Evolutionary conservation across 352 stramenopile genomes (phyloP), one percentile per base, ranked within the genome.

Genomic region (Phytophthora macrochlamydospora): DNA sequence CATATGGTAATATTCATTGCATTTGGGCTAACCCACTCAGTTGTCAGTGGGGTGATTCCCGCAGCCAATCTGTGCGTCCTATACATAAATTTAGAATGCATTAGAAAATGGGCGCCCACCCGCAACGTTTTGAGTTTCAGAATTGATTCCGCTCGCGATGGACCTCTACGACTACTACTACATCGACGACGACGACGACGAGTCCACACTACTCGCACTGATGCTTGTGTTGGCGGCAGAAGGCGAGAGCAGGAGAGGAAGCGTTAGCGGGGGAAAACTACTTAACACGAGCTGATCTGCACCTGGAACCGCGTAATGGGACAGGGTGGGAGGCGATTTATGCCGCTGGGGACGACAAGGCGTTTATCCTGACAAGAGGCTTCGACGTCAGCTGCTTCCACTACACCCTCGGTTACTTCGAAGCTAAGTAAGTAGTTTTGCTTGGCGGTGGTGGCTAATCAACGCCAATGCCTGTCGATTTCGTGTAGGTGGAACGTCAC

Each of bases 271-370:
- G 35, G 35, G 9, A 63, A 14, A 29, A 61, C 31, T 54, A 61
- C 43, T 6, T 61, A 0, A 61, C 43, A 14, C 51, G 32, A 48
- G 44, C 44, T 33, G 55, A 61, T 7, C 54, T 61, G 2, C 43
- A 61, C 18, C 32, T 31, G 5, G 7, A 53, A 2, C 31, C 54
- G 35, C 54, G 43, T 7, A 5, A 40, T 37, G 55, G 55, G 18
- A 33, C 44, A 7, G 33, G 32, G 18, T 62, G 45, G 33, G 54
- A 60, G 54, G 42, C 18, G 4, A 62, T 55, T 4, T 54, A 62
- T 38, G 33, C 2, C 2, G 33, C 45, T 14, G 12, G 33, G 14
- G 55, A 55, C n/a, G 45, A 55, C 32, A 49, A 13, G 12, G 44
- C 24, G 1, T 62, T 55, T 45, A 62, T 62, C 12, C 48, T 54